Evolutionary conservation across 768 basidiomycete genomes (phyloP).

Genomic region (Mycena rebaudengoi): DNA sequence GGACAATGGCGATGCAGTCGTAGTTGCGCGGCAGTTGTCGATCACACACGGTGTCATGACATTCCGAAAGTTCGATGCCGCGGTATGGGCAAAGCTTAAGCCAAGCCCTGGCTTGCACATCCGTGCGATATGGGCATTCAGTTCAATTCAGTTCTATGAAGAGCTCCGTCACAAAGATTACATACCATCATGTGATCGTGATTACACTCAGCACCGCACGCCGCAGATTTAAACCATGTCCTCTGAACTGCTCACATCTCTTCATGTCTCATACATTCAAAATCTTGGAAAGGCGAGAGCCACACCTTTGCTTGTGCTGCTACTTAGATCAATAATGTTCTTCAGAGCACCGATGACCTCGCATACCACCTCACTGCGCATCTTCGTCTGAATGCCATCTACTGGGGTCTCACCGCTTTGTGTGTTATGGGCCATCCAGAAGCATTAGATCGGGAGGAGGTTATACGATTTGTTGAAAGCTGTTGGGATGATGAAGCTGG

Average conservation of each 20-base stretch:
- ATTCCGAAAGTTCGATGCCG: too few relatives aligned
- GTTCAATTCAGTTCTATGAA: too few relatives aligned
- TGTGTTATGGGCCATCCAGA: conserved; percentile 81
- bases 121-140: too few relatives aligned
- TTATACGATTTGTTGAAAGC: conserved; percentile 89
- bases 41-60: too few relatives aligned
- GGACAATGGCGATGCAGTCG: too few relatives aligned
- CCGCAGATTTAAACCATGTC: too few relatives aligned
- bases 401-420: conserved; percentile 94
- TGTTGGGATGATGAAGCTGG: conserved; percentile 96
- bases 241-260: conserved; percentile 48
- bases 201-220: background rate
- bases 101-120: too few relatives aligned
- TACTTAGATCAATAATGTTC: background rate
- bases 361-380: conserved; percentile 92
- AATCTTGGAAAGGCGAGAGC: conserved; percentile 72
- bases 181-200: too few relatives aligned
- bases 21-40: too few relatives aligned
- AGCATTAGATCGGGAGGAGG: conserved; percentile 83
- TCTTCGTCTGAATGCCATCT: conserved; percentile 93
- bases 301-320: background rate
- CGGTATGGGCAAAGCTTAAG: too few relatives aligned
- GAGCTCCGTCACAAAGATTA: too few relatives aligned
- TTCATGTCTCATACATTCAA: conserved; percentile 82
- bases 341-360: conserved; percentile 84